Evolutionary conservation across 2,329 filamentous ascomycete species (phyloP), one percentile per base, ranked within the genome.

Genomic region (Verticillium albo-atrum): DNA sequence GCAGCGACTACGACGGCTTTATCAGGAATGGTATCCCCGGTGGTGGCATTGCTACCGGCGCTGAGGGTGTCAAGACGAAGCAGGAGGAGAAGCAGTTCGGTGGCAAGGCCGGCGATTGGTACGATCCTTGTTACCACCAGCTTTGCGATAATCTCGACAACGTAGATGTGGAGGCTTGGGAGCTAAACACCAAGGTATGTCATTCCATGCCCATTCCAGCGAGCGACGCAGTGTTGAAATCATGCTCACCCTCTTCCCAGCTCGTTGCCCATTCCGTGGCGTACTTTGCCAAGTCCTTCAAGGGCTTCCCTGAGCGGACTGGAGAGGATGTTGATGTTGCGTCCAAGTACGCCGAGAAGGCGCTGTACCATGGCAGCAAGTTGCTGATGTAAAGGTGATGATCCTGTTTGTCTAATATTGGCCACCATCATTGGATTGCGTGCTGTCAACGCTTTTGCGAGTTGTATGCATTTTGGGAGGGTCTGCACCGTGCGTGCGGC

Each of bases 1-100:
- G 90, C 60, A 91, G 87, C 63, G 91, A 95, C 73, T 94, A 94
- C 67, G 89, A 87, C 56, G 88, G 85, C 1, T 93, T 94, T 76
- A 88, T 92, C 67, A 80, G 84, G 35, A 81, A 84, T 59, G 88
- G 88, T 3, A 91, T 93, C 50, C 88, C 90, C 0, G 85, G 85
- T 1, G 89, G 90, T 26, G 90, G 90, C 30, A 85, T 93, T 62
- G 89, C 89, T 58, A 92, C 90, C 2, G 90, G 90, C 42, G 90
- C 90, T 1, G 90, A 93, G 72, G 88, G 83, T 14, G 72, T 90
- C 74, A 93, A 92, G 83, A 91, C 89, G 0, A 74, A 80, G 55
- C 80, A 85, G 34, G 88, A 93, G 69, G 82, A 74, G 2, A 77
- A 75, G 47, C 74, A 85, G 74, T 94, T 92, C 70, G 90, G 90